Conservation (phyloP, 768 basidiomycete genomes). For the Pleurotus djamor region DNA sequence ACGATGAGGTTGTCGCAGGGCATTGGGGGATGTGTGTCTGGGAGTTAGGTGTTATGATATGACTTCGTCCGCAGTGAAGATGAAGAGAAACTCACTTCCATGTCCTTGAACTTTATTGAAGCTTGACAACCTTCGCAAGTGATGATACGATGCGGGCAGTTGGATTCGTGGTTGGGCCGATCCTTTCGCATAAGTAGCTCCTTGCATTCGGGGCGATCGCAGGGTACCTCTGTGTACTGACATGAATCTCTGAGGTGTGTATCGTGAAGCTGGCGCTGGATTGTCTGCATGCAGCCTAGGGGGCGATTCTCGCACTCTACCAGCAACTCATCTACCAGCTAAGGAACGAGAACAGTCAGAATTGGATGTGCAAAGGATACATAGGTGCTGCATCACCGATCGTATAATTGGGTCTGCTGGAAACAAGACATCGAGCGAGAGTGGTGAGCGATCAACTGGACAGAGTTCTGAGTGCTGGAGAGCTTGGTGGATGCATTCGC, state of each 20-base stretch:
- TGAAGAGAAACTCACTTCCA: slow-evolving; percentile 30
- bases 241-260: slow-evolving; percentile 65
- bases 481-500: slow-evolving; percentile 74
- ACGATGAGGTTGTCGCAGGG: slow-evolving; percentile 29
- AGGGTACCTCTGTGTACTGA: slow-evolving; percentile 49
- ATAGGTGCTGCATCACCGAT: slow-evolving; percentile 48
- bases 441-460: slow-evolving; percentile 78
- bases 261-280: slow-evolving; percentile 65
- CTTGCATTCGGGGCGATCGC: slow-evolving; percentile 45
- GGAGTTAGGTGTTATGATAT: background rate
- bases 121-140: slow-evolving; percentile 37
- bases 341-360: slow-evolving; percentile 11
- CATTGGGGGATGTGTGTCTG: slow-evolving; percentile 40
- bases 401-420: slow-evolving; percentile 77
- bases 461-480: slow-evolving; percentile 69
- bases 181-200: slow-evolving; percentile 44
- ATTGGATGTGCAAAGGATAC: background rate
- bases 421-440: slow-evolving; percentile 53
- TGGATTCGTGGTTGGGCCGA: slow-evolving; percentile 26
- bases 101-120: slow-evolving; percentile 27
- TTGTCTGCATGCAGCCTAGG: slow-evolving; percentile 60
- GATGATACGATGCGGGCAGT: slow-evolving; percentile 31
- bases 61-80: background rate
- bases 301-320: slow-evolving; percentile 67
- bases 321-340: slow-evolving; percentile 83